These are phyloP conservation scores for Neonectria punicea DNA, from an alignment of 2,329 filamentous ascomycete genomes.

Conservation along the genomic window DNA sequence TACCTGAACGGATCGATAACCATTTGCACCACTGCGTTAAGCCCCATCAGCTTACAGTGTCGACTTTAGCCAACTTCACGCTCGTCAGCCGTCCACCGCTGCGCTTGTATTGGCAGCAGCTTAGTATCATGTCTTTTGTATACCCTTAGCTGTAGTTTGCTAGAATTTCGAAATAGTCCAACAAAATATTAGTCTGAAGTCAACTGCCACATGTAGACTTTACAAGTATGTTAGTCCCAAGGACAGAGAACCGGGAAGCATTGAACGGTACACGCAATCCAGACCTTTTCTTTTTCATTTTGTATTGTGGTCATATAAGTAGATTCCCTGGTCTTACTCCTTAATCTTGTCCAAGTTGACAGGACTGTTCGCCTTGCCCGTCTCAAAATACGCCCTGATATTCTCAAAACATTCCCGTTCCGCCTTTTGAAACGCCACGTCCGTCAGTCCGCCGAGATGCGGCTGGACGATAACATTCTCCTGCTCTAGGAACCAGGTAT, in stretches of 20 bases:
- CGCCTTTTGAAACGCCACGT: constrained; percentile 52
- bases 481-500: constrained; percentile 32
- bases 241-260: too few species aligned
- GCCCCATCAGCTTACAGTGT: background rate
- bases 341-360: constrained; percentile 28
- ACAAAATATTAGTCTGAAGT: too few species aligned
- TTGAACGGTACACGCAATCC: too few species aligned
- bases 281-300: too few species aligned
- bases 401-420: constrained; percentile 52
- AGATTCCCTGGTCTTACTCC: background rate
- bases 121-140: background rate
- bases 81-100: too few species aligned
- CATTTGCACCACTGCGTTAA: too few species aligned
- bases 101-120: background rate
- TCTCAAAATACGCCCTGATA: constrained; percentile 37
- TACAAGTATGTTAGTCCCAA: background rate
- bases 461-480: constrained; percentile 52
- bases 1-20: too few species aligned
- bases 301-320: background rate
- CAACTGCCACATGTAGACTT: too few species aligned
- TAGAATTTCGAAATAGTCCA: too few species aligned
- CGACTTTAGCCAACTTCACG: background rate
- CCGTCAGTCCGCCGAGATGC: constrained; percentile 56
- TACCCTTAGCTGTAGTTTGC: background rate
- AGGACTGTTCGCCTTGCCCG: constrained; percentile 32